Percentiles rank a stretch among this genome's conserved stretches.
Conservation (phyloP, 352 stramenopile species). For the Phytophthora palmivora region DNA sequence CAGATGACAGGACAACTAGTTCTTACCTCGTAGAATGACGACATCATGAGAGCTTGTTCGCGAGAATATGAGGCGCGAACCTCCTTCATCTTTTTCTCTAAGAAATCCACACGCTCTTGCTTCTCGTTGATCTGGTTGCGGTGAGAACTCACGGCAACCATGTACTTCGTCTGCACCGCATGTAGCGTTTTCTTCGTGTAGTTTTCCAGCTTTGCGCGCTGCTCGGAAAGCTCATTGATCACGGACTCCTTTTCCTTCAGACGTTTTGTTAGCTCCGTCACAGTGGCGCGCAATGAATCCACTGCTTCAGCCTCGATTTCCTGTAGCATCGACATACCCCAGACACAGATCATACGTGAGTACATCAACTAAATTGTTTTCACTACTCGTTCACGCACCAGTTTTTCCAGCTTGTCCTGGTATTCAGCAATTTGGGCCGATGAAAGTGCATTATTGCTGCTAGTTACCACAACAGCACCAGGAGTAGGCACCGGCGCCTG, state of each 20-base stretch:
- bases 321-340: conserved; percentile 15
- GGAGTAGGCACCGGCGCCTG: conserved; percentile 31
- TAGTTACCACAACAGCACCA: conserved; percentile 41
- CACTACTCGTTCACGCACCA: conserved; percentile 53
- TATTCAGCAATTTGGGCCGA: conserved; percentile 67
- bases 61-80: conserved; percentile 79
- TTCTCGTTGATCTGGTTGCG: conserved; percentile 91
- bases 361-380: conserved; percentile 9
- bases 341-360: conserved; percentile 11
- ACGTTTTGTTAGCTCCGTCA: conserved; percentile 80
- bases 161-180: conserved; percentile 92
- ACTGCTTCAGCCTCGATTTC: conserved; percentile 69
- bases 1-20: not conserved
- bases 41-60: conserved; percentile 91
- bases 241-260: conserved; percentile 91
- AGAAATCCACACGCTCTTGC: conserved; percentile 82
- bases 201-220: conserved; percentile 89
- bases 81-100: conserved; percentile 90
- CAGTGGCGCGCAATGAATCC: conserved; percentile 82
- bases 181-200: conserved; percentile 93
- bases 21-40: conserved; percentile 87
- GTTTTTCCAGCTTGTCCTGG: conserved; percentile 71
- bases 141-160: conserved; percentile 89
- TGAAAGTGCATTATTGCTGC: conserved; percentile 54
- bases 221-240: conserved; percentile 89